phyloP scores from a whole-genome alignment of 2,329 filamentous ascomycete species.

The Cercospora zeina region DNA sequence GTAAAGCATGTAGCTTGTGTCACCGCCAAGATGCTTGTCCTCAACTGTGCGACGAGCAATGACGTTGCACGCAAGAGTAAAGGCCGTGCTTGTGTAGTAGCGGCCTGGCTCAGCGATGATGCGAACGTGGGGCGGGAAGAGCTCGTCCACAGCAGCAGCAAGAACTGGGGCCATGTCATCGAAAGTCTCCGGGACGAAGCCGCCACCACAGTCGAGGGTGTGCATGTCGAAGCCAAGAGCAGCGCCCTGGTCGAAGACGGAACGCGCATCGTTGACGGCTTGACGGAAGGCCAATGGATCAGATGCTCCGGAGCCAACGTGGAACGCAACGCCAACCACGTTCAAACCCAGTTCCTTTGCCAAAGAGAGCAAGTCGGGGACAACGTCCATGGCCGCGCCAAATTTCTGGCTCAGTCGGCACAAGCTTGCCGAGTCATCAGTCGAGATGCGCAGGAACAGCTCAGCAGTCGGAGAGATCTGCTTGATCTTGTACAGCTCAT shows the following conservation, averaged over 20 bases:
- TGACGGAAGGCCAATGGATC: conserved; percentile 90
- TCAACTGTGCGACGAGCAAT: conserved; percentile 90
- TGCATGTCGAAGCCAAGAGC: conserved; percentile 76
- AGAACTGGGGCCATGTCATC: conserved; percentile 85
- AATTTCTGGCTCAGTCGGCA: conserved; percentile 98
- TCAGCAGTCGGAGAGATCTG: conserved; percentile 85
- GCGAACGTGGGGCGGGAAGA: conserved; percentile 80
- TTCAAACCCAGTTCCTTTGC: conserved; percentile 82
- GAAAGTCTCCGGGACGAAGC: conserved; percentile 88
- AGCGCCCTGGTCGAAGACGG: conserved; percentile 82
- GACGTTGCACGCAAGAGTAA: conserved; percentile 92
- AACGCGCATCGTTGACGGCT: conserved; percentile 83
- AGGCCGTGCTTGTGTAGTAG: conserved; percentile 91
- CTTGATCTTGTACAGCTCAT: conserved; percentile 97
- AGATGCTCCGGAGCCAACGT: conserved; percentile 93
- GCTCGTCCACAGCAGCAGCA: conserved; percentile 75
- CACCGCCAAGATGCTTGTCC: conserved; percentile 58
- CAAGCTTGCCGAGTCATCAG: conserved; percentile 90
- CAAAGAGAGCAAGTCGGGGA: conserved; percentile 71
- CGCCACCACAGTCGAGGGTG: conserved; percentile 90
- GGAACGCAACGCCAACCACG: conserved; percentile 94
- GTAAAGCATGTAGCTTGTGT: conserved; percentile 90
- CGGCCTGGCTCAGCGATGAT: conserved; percentile 95
- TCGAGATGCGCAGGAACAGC: conserved; percentile 90
- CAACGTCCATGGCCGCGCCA: conserved; percentile 82